Base-by-base conservation (phyloP, 352 stramenopile species). In the Aphanomyces euteiches region DNA sequence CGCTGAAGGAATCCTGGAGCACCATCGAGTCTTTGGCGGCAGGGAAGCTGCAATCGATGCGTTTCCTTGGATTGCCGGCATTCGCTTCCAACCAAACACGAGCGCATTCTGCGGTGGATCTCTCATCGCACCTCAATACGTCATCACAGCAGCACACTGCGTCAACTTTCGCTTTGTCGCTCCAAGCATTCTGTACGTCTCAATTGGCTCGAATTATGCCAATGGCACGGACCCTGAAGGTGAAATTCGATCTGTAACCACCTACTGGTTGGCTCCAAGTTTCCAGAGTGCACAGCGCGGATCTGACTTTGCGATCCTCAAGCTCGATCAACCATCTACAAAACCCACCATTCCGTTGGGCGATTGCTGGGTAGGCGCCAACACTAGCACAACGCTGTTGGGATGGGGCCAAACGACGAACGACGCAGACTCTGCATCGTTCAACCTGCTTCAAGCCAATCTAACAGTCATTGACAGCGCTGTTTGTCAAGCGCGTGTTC, bases 141-240 rank as follows among this genome's bases (percentile, higher is more conserved):
- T 92, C 7, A 69, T 90, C 43, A 92, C 83, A 43, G 85, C 85
- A n/a, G 85, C 75, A 7, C 85, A 92, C 67, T 92, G 85, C 73
- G 79, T 88, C 50, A 82, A 83, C 15, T 72, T 5, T 19, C 74
- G 15, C 75, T 69, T 5, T 67, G 73, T 17, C 78, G 75, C 68
- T 67, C 80, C 56, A 50, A 50, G 43, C 17, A n/a, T 50, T n/a
- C 10, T 50, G 10, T 50, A 50, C 43, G 43, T 50, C 43, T 72
- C 72, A 6, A 63, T 81, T 39, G 75, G 69, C 58, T 78, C 74
- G 43, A 43, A 48, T 47, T 38, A 50, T 10, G 15, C 43, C 39
- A n/a, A 38, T 36, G 78, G 79, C 8, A 67, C 73, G 8, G 78
- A 86, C 56, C 10, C 43, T 12, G 43, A 12, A n/a, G 80, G 77